Conservation (phyloP, 2,329 filamentous ascomycete genomes). For the Calonectria hawksworthii region DNA sequence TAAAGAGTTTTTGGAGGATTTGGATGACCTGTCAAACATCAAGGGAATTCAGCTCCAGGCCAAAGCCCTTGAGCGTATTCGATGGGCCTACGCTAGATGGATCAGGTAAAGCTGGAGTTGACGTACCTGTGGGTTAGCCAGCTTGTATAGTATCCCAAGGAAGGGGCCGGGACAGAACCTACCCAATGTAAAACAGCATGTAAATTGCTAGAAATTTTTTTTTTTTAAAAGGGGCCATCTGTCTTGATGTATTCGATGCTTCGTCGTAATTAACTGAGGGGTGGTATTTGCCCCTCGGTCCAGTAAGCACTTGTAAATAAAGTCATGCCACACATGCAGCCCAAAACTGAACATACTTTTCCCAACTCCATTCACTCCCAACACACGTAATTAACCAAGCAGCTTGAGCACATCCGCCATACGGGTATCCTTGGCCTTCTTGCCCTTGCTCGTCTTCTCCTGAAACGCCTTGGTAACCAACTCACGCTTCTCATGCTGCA, state of each 20-base stretch:
- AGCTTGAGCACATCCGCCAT: conserved; percentile 69
- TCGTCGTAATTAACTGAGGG: neutral
- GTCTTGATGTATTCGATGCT: neutral
- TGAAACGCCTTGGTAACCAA: conserved; percentile 84
- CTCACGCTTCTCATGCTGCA: conserved; percentile 84
- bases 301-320: neutral
- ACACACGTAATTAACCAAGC: conserved; percentile 47
- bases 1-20: conserved; percentile 89
- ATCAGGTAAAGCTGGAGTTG: conserved; percentile 54
- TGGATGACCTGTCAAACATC: conserved; percentile 88
- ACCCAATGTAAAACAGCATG: conserved; percentile 22
- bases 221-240: too few species aligned
- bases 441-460: conserved; percentile 70
- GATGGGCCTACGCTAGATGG: conserved; percentile 92
- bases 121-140: neutral
- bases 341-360: neutral
- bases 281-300: too few species aligned
- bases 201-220: conserved; percentile 41
- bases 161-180: conserved; percentile 27
- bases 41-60: conserved; percentile 84
- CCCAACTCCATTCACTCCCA: neutral
- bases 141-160: conserved; percentile 33
- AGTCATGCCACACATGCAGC: neutral
- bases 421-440: conserved; percentile 69
- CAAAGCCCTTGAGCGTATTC: conserved; percentile 84